Percentiles rank a stretch among this genome's conserved stretches.
Evolutionary conservation across 805 yeast genomes (phyloP).

Genomic region (Metschnikowia kofuensis): DNA sequence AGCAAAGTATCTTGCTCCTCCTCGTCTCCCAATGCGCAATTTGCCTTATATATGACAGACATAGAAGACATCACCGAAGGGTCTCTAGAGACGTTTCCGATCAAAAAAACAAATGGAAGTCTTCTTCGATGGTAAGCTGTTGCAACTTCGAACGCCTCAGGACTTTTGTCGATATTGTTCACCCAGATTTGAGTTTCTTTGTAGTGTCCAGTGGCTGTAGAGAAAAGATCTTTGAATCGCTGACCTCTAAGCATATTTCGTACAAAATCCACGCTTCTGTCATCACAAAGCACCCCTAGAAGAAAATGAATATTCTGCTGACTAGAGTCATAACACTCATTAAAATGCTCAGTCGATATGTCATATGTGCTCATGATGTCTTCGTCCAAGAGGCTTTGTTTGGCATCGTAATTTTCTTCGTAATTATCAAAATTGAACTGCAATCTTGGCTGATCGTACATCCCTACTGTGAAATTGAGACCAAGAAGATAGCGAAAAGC

Average conservation of each 20-base stretch:
- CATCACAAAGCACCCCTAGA: slow-evolving; percentile 31
- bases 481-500: slow-evolving; percentile 27
- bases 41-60: slow-evolving; percentile 36
- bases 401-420: slow-evolving; percentile 17
- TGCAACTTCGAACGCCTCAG: slow-evolving; percentile 40
- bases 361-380: slow-evolving; percentile 8
- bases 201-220: slow-evolving; percentile 21
- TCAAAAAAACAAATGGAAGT: slow-evolving; percentile 37
- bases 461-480: slow-evolving; percentile 4
- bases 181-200: slow-evolving; percentile 30
- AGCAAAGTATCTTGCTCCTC: slow-evolving; percentile 9
- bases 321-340: slow-evolving; percentile 27
- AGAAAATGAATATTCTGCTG: slow-evolving; percentile 33
- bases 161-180: slow-evolving; percentile 29
- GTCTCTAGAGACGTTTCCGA: slow-evolving; percentile 35
- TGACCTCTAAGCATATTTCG: slow-evolving; percentile 14
- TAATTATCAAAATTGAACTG: slow-evolving; percentile 27
- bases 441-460: slow-evolving; percentile 21
- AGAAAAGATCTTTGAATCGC: slow-evolving; percentile 20
- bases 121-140: slow-evolving; percentile 26
- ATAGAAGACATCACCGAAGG: slow-evolving; percentile 37
- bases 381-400: background rate
- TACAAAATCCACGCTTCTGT: slow-evolving; percentile 20
- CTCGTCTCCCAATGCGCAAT: slow-evolving; percentile 23
- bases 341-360: slow-evolving; percentile 22